Conservation (phyloP, 2,329 filamentous ascomycete genomes). For the Xylaria sp. region DNA sequence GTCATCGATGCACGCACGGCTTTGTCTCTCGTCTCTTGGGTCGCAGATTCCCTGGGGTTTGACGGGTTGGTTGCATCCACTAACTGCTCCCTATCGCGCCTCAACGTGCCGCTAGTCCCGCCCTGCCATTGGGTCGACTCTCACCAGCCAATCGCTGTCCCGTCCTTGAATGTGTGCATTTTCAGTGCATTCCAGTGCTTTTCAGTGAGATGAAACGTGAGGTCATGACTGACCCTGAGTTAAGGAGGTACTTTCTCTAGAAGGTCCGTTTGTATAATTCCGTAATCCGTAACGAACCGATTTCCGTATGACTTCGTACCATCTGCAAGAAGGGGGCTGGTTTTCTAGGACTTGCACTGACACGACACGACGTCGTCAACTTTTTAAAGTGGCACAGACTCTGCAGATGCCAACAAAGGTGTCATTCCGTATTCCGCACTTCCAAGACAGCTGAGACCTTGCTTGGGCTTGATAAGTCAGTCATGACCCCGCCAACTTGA, state of each 20-base stretch:
- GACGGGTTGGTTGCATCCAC: constrained; percentile 15
- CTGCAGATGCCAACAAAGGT: background rate
- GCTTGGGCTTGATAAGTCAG: background rate
- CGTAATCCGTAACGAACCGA: too few species aligned
- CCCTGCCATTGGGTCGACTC: constrained; percentile 25
- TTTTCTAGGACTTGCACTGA: too few species aligned
- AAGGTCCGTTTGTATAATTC: too few species aligned
- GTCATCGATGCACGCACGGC: constrained; percentile 18
- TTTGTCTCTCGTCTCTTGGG: background rate
- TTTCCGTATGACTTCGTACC: too few species aligned
- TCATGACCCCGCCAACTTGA: background rate
- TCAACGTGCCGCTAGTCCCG: constrained; percentile 29
- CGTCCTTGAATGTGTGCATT: constrained; percentile 1
- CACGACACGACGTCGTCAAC: too few species aligned
- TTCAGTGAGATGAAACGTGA: too few species aligned
- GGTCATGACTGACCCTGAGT: too few species aligned
- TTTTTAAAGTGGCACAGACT: too few species aligned
- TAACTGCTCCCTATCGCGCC: constrained; percentile 27
- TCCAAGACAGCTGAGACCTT: background rate
- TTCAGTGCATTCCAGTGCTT: background rate
- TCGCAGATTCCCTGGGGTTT: background rate
- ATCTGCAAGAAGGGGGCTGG: too few species aligned
- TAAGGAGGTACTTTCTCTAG: too few species aligned
- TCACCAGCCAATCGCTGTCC: constrained; percentile 10
- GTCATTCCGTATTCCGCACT: background rate